Evolutionary conservation across 1,284 basidiomycete species (phyloP).

Genomic region (Anthracocystis panici-leucophaei): DNA sequence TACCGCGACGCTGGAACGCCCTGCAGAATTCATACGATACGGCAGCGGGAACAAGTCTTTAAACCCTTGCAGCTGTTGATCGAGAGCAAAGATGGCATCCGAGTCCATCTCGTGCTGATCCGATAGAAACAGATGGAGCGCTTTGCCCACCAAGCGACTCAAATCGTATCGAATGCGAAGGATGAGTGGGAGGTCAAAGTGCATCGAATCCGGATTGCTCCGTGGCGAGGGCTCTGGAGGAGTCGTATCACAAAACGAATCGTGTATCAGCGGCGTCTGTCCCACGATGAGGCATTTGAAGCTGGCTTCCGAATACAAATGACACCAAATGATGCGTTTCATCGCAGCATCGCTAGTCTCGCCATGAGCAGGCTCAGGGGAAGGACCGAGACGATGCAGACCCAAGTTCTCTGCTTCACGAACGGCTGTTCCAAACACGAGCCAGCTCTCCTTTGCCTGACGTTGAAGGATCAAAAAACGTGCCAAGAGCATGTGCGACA

Average conservation of each 20-base stretch:
- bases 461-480: conserved; percentile 28
- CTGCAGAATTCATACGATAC: conserved; percentile 2
- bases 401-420: conserved; percentile 26
- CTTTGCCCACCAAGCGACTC: conserved; percentile 12
- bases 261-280: conserved; percentile 25
- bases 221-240: not conserved
- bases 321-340: conserved; percentile 18
- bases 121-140: conserved; percentile 18
- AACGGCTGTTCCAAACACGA: conserved; percentile 9
- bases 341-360: conserved; percentile 10
- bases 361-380: not conserved
- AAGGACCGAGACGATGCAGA: conserved; percentile 21
- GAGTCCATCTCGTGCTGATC: conserved; percentile 17
- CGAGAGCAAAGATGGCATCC: conserved; percentile 9
- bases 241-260: conserved; percentile 16
- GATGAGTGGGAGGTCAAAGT: conserved; percentile 5
- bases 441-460: conserved; percentile 34
- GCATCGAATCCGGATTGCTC: not conserved
- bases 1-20: not conserved
- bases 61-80: conserved; percentile 12
- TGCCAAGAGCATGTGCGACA: conserved; percentile 15
- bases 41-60: conserved; percentile 1
- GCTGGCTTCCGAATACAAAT: conserved; percentile 23
- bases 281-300: conserved; percentile 25
- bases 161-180: conserved; percentile 17